Conservation (phyloP, 495 filamentous ascomycete species). For the Echria macrotheca region DNA sequence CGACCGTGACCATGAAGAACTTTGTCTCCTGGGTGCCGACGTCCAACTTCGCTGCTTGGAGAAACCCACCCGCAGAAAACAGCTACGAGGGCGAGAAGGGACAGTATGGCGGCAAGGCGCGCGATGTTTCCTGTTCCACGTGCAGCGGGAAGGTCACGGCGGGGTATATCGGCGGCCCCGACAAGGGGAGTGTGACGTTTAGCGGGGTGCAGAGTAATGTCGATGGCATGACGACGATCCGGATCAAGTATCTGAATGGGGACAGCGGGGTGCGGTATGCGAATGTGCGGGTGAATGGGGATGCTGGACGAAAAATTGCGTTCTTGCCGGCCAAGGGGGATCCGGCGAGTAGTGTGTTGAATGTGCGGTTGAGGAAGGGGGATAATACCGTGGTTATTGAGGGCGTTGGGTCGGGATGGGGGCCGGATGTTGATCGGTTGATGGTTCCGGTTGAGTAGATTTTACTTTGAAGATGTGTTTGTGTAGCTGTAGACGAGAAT, state of each 20-base stretch:
- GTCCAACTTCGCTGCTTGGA: slow-evolving; percentile 35
- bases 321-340: slow-evolving; percentile 39
- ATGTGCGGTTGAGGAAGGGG: slow-evolving; percentile 38
- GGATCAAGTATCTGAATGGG: slow-evolving; percentile 49
- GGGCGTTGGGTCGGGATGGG: slow-evolving; percentile 42
- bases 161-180: slow-evolving; percentile 50
- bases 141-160: slow-evolving; percentile 45
- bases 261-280: slow-evolving; percentile 48
- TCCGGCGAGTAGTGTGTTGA: slow-evolving; percentile 35
- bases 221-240: slow-evolving; percentile 46
- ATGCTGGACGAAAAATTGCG: slow-evolving; percentile 39
- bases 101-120: slow-evolving; percentile 27
- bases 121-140: slow-evolving; percentile 36
- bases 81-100: slow-evolving; percentile 46
- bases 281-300: slow-evolving; percentile 53
- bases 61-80: slow-evolving; percentile 40
- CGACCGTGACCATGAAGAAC: slow-evolving; percentile 47
- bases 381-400: slow-evolving; percentile 45
- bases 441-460: slow-evolving; percentile 43
- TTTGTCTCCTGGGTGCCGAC: slow-evolving; percentile 49
- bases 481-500: too few relatives aligned
- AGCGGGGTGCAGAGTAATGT: slow-evolving; percentile 37
- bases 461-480: too few relatives aligned
- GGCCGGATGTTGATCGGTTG: slow-evolving; percentile 52
- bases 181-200: slow-evolving; percentile 45